Evolutionary conservation across 192 early-diverging fungal species (phyloP).

Genomic region (Allomyces arbusculus): DNA sequence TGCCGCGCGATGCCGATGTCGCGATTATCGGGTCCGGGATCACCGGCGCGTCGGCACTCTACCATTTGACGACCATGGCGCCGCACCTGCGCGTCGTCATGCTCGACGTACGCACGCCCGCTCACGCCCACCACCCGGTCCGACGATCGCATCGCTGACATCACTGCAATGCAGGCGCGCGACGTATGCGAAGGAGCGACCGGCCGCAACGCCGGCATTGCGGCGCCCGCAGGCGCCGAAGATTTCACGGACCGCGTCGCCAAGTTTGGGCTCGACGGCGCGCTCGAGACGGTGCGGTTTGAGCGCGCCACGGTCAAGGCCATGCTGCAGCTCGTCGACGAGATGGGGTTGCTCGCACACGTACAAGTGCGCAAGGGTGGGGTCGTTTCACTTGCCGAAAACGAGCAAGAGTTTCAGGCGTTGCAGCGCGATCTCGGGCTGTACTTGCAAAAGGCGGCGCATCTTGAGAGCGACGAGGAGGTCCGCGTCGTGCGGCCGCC

Average conservation of each 20-base stretch:
- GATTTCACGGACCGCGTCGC: neutral
- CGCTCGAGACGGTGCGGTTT: neutral
- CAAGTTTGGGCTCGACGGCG: neutral
- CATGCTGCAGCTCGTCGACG: neutral
- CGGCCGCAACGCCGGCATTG: slow-evolving; percentile 26
- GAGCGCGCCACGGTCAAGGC: neutral
- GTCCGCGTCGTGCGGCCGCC: neutral
- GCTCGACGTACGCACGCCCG: slow-evolving; percentile 7
- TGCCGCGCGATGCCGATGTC: slow-evolving; percentile 8
- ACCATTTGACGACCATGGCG: slow-evolving; percentile 9
- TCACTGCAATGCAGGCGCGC: slow-evolving; percentile 4
- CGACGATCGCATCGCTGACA: too few relatives aligned
- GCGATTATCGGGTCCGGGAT: slow-evolving; percentile 19
- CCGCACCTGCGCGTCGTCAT: slow-evolving; percentile 8
- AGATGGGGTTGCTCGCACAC: neutral
- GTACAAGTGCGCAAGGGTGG: neutral
- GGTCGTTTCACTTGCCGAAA: neutral
- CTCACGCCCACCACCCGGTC: too few relatives aligned
- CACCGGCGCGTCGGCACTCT: slow-evolving; percentile 12
- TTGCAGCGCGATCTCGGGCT: neutral
- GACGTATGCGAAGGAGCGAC: slow-evolving; percentile 20
- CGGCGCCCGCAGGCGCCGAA: slow-evolving; percentile 7
- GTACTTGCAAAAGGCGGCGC: neutral
- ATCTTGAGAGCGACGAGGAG: neutral
- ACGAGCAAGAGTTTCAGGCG: neutral